Conservation (phyloP, 306 rosid genomes). For the Medicago arabica region DNA sequence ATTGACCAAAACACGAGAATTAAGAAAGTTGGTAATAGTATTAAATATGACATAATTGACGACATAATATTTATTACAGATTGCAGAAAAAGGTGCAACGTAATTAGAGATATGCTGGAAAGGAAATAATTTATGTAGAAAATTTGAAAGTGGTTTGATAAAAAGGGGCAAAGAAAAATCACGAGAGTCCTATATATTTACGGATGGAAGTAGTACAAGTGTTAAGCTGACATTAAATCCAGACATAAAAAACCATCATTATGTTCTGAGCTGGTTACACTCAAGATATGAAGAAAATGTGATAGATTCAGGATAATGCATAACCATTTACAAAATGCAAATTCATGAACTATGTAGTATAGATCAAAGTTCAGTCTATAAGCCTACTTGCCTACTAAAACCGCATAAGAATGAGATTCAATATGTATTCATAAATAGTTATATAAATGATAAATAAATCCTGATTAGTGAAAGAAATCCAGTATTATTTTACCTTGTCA, state of each 20-base stretch:
- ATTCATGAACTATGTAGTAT: constrained; percentile 21
- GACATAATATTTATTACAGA: too few relatives aligned
- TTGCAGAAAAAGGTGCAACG: too few relatives aligned
- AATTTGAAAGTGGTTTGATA: too few relatives aligned
- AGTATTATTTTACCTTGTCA: constrained; percentile 56
- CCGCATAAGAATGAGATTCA: constrained; percentile 2
- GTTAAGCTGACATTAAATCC: constrained; percentile 14
- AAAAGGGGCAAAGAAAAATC: too few relatives aligned
- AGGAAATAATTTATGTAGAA: too few relatives aligned
- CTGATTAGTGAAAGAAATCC: neutral
- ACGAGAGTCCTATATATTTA: too few relatives aligned
- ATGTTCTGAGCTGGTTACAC: constrained; percentile 5
- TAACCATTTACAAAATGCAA: neutral
- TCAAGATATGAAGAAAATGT: neutral
- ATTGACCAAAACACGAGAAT: too few relatives aligned
- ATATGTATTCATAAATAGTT: constrained; percentile 1
- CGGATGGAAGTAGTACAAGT: too few relatives aligned
- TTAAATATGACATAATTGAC: too few relatives aligned
- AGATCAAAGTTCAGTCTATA: constrained; percentile 16
- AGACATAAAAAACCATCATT: constrained; percentile 6
- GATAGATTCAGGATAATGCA: neutral
- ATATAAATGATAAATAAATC: constrained; percentile 24
- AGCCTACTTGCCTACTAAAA: constrained; percentile 17
- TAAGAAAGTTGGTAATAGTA: too few relatives aligned
- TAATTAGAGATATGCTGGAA: too few relatives aligned